These are phyloP conservation scores for Bruguiera sexangula DNA, from an alignment of 345 rosid genomes.

Conservation along the genomic window DNA sequence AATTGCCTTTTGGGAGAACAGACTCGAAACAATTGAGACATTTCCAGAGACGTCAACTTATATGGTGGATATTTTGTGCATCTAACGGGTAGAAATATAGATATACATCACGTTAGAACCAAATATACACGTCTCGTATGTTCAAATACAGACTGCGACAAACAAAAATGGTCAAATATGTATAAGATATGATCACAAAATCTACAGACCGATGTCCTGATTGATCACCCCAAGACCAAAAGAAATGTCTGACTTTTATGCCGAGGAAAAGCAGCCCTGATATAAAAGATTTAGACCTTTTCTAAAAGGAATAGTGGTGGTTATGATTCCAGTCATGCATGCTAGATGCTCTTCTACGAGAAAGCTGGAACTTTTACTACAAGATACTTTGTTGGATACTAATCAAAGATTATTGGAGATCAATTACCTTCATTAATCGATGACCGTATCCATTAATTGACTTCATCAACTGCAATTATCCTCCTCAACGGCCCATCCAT, in stretches of 20 bases:
- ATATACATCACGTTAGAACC: no score
- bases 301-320: background rate
- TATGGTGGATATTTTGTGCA: no score
- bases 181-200: no score
- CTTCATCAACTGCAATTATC: background rate
- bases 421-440: background rate
- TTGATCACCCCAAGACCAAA: background rate
- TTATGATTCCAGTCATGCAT: conserved; percentile 1
- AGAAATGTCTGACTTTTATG: background rate
- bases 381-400: background rate
- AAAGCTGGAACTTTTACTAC: background rate
- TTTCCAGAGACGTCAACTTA: no score
- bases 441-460: background rate
- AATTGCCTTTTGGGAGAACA: no score
- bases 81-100: no score
- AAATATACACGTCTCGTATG: no score
- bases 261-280: background rate
- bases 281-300: background rate
- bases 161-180: no score
- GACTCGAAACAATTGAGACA: no score
- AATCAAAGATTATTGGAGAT: background rate
- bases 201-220: no score
- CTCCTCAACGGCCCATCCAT: no score
- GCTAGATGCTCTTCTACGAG: conserved; percentile 15
- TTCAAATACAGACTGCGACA: no score